Conservation (phyloP, 306 rosid genomes). For the Heteromeles arbutifolia region DNA sequence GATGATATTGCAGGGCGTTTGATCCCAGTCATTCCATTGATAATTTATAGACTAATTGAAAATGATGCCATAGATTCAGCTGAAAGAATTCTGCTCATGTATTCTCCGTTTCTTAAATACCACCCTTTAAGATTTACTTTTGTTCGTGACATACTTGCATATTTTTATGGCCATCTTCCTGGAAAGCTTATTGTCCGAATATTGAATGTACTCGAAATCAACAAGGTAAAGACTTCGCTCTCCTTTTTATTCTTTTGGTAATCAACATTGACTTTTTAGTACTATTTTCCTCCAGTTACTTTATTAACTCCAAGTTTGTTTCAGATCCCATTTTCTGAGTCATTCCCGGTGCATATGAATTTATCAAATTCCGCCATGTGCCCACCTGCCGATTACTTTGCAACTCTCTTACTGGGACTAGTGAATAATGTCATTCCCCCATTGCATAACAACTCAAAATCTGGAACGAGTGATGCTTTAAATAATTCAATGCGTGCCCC, state of each 20-base stretch:
- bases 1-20: constrained; percentile 93
- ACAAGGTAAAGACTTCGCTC: constrained; percentile 53
- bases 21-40: constrained; percentile 90
- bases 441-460: constrained; percentile 68
- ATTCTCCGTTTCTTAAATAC: constrained; percentile 59
- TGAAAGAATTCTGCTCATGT: constrained; percentile 62
- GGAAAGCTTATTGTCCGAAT: constrained; percentile 78
- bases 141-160: constrained; percentile 96
- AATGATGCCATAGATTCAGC: constrained; percentile 85
- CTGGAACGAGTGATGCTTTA: constrained; percentile 52
- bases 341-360: constrained; percentile 76
- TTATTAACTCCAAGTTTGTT: constrained; percentile 25
- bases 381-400: constrained; percentile 92
- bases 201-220: constrained; percentile 66
- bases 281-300: constrained; percentile 3
- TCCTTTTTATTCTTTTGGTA: not conserved
- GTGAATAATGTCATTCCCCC: constrained; percentile 97
- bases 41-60: constrained; percentile 85
- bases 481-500: constrained; percentile 50
- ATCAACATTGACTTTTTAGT: not conserved
- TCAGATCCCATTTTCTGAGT: constrained; percentile 92
- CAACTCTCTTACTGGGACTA: constrained; percentile 79
- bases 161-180: constrained; percentile 90
- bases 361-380: constrained; percentile 67
- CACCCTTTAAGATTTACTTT: constrained; percentile 90